A percentile compares a stretch with the other conserved stretches of the same genome.
Evolutionary conservation across 2,329 filamentous ascomycete genomes (phyloP).

Genomic region (Talaromyces sp.): DNA sequence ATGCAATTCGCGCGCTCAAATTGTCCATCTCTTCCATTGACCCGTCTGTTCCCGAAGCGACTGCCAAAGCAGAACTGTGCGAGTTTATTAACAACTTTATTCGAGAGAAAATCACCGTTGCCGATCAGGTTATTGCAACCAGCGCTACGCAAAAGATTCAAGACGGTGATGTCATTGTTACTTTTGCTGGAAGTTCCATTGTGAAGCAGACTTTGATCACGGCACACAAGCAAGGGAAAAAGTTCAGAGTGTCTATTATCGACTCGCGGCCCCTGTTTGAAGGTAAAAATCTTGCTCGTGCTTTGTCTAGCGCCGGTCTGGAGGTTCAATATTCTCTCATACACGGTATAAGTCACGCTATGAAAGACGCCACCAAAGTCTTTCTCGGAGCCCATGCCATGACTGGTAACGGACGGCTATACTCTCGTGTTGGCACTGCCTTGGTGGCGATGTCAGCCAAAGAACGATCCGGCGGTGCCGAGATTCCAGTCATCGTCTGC

Average conservation of each 20-base stretch:
- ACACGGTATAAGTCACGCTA: conserved; percentile 67
- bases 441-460: conserved; percentile 79
- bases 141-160: conserved; percentile 70
- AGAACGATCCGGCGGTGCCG: conserved; percentile 50
- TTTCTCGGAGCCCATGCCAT: conserved; percentile 88
- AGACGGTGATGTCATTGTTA: conserved; percentile 75
- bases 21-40: conserved; percentile 86
- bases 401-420: conserved; percentile 89
- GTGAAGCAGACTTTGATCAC: conserved; percentile 75
- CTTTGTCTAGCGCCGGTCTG: conserved; percentile 64
- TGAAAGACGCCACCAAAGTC: conserved; percentile 66
- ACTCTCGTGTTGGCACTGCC: conserved; percentile 80
- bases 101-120: conserved; percentile 79
- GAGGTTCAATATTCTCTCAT: conserved; percentile 77
- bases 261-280: conserved; percentile 70
- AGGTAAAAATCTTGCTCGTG: conserved; percentile 65
- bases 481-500: conserved; percentile 78
- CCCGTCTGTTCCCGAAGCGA: conserved; percentile 72
- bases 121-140: conserved; percentile 77
- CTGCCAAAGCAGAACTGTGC: conserved; percentile 73
- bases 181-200: conserved; percentile 78
- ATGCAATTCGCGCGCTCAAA: conserved; percentile 92
- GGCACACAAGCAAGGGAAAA: conserved; percentile 64
- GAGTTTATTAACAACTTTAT: conserved; percentile 85
- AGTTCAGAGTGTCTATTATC: conserved; percentile 78